phyloP scores from a whole-genome alignment of 345 rosid species.

The Gossypium ekmanianum region DNA sequence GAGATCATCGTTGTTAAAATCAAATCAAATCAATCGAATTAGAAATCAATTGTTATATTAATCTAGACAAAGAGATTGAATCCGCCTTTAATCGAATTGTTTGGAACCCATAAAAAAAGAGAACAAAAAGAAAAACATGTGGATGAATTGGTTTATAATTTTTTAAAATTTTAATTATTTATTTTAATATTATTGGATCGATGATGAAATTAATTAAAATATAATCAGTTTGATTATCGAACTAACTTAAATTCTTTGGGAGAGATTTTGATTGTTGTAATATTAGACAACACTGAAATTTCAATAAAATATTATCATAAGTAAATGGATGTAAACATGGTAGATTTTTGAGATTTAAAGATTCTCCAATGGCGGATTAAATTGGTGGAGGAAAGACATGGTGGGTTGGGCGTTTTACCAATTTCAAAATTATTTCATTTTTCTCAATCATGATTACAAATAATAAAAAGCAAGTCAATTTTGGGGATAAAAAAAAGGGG shows the following conservation, averaged over 20 bases:
- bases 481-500: neutral
- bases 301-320: neutral
- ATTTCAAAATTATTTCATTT: neutral
- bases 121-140: too few relatives aligned
- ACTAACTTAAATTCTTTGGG: too few relatives aligned
- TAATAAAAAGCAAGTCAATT: neutral
- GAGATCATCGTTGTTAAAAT: too few relatives aligned
- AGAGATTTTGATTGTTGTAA: neutral
- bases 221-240: too few relatives aligned
- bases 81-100: too few relatives aligned
- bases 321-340: neutral
- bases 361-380: neutral
- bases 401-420: neutral
- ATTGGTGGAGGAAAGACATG: neutral
- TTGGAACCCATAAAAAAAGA: too few relatives aligned
- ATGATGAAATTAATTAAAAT: too few relatives aligned
- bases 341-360: neutral
- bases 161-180: too few relatives aligned
- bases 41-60: too few relatives aligned
- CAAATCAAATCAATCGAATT: rapidly evolving
- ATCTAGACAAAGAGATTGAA: too few relatives aligned
- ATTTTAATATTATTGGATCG: too few relatives aligned
- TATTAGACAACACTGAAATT: neutral
- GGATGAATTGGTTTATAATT: too few relatives aligned
- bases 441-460: neutral